Evolutionary conservation across 2,329 filamentous ascomycete genomes (phyloP), one percentile per base, ranked within the genome.

Genomic region (Colletotrichum liaoningense): DNA sequence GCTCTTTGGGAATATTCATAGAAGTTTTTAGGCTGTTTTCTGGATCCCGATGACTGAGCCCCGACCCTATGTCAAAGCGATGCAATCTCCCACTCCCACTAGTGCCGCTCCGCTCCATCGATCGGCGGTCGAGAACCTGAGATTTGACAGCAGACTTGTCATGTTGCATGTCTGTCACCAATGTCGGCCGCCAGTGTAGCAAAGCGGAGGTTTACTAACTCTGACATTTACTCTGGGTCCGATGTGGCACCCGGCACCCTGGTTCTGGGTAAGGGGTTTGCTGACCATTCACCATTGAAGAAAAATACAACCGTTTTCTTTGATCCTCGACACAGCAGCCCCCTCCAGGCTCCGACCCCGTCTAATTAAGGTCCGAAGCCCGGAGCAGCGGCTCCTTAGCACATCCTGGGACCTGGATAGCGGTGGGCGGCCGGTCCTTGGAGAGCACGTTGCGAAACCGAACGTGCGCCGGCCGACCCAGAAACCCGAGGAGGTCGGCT

Each of bases 201-300:
- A 46, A 67, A 52, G 35, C 56, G 56, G 56, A 42, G 26, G 56
- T 30, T 30, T 33, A 19, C 42, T 55, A 49, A 49, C 22, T 35
- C 38, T 57, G 63, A 57, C 46, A 68, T 54, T 42, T 68, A 56
- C 35, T 52, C 46, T 55, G 69, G 49, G 56, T 26, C 66, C 30
- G 9, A 12, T 4, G 14, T 19, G 46, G 16, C 60, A 38, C 35
- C 67, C 71, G 62, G 52, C 19, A 28, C 55, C 67, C 67, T 70
- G 60, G 70, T 46, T 73, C 35, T 65, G 38, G 71, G 71, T 70
- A 57, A 22, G 35, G 42, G 49, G 30, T 52, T 69, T 11, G 42
- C 57, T 46, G 16, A 8, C 62, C 28, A 63, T n/a, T 22, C n/a
- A 54, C 62, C 28, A 63, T 8, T 30, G 28, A 54, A 22, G 49